Evolutionary conservation across 2,329 filamentous ascomycete genomes (phyloP).

Genomic region (Calonectria multiphialidica): DNA sequence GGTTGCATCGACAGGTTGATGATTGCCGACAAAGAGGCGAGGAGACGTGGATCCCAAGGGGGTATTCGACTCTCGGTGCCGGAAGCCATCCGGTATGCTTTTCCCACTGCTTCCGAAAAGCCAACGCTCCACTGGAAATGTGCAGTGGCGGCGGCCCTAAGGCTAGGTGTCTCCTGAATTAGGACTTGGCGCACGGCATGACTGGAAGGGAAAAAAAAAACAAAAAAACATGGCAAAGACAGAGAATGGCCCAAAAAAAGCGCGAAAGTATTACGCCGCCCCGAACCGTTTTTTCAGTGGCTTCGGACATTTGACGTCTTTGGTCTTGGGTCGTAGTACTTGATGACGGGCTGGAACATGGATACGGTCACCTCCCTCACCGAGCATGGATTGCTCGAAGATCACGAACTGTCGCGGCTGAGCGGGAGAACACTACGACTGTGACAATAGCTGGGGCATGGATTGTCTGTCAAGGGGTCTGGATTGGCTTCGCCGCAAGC

Average conservation of each 20-base stretch:
- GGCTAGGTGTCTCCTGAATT: constrained; percentile 1
- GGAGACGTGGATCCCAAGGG: constrained; percentile 6
- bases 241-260: background rate
- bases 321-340: background rate
- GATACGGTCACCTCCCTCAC: background rate
- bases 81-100: background rate
- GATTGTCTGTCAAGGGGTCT: background rate
- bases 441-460: constrained; percentile 4
- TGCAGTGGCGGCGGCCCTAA: constrained; percentile 13
- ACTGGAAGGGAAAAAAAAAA: background rate
- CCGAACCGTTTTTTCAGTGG: background rate
- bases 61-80: background rate
- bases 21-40: constrained; percentile 4
- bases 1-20: constrained; percentile 1
- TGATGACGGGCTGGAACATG: background rate
- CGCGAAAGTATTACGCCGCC: background rate
- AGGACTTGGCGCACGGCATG: background rate
- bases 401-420: constrained; percentile 40
- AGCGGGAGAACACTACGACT: constrained; percentile 29
- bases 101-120: constrained; percentile 9
- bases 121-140: constrained; percentile 19
- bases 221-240: background rate
- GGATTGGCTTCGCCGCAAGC: constrained; percentile 4
- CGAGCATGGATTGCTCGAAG: background rate
- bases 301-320: constrained; percentile 10